Conservation (phyloP, 179 eudicot species). For the Spinacia oleracea region DNA sequence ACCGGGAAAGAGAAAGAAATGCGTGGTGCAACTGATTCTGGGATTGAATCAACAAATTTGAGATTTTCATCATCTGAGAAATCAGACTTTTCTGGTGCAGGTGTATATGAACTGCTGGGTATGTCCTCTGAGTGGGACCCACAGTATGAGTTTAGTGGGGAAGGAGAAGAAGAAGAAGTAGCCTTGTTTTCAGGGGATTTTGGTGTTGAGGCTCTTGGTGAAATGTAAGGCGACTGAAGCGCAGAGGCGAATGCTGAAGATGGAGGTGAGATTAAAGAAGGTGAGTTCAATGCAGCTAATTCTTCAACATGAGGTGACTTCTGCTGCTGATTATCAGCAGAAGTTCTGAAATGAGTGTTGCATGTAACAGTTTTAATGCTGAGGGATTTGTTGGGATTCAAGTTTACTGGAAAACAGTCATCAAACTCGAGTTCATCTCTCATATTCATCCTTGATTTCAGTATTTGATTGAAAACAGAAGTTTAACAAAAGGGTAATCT, state of each 20-base stretch:
- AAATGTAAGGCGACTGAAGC: slow-evolving; percentile 83
- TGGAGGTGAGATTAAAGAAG: slow-evolving; percentile 72
- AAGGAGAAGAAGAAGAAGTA: slow-evolving; percentile 27
- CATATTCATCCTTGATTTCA: neutral
- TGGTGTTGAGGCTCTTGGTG: slow-evolving; percentile 59
- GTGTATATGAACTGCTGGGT: slow-evolving; percentile 83
- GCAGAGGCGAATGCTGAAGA: slow-evolving; percentile 94
- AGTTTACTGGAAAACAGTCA: neutral
- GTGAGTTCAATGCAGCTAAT: slow-evolving; percentile 62
- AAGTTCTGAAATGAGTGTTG: slow-evolving; percentile 27
- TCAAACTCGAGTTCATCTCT: neutral
- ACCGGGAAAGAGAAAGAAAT: slow-evolving; percentile 81
- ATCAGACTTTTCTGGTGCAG: slow-evolving; percentile 64
- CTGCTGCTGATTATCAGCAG: slow-evolving; percentile 8
- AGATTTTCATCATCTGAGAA: slow-evolving; percentile 56
- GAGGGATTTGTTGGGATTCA: neutral
- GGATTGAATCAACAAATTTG: slow-evolving; percentile 50
- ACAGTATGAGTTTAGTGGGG: slow-evolving; percentile 49
- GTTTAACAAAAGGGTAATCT: neutral
- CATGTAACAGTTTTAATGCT: slow-evolving; percentile 35
- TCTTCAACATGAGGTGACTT: slow-evolving; percentile 17
- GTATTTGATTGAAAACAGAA: neutral
- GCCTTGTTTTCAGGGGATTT: slow-evolving; percentile 31
- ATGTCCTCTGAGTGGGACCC: slow-evolving; percentile 78
- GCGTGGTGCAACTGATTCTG: slow-evolving; percentile 48